Conservation (phyloP, 176 grass and related monocot species). For the Phoenix roebelenii region DNA sequence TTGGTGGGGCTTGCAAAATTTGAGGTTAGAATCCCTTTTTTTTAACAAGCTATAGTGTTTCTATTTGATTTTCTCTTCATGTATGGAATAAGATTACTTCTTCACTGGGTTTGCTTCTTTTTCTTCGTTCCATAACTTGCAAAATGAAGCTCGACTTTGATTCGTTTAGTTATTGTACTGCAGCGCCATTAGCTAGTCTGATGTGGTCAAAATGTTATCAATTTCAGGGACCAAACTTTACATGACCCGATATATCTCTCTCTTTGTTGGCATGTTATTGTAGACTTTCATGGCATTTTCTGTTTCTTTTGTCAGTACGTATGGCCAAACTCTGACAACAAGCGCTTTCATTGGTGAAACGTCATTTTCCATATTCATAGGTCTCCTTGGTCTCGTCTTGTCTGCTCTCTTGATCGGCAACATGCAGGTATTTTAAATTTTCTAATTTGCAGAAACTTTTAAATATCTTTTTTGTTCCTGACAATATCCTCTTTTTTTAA, state of each 20-base stretch:
- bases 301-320: slow-evolving; percentile 40
- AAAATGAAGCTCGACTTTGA: too few species aligned
- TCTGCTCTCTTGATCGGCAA: slow-evolving; percentile 85
- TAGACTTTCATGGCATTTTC: not conserved
- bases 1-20: slow-evolving; percentile 84
- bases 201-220: too few species aligned
- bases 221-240: too few species aligned
- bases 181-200: too few species aligned
- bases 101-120: too few species aligned
- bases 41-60: too few species aligned
- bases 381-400: slow-evolving; percentile 62
- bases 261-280: not conserved
- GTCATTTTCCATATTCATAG: slow-evolving; percentile 64
- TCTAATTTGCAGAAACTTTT: not conserved
- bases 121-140: too few species aligned
- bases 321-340: slow-evolving; percentile 43
- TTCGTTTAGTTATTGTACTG: too few species aligned
- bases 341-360: slow-evolving; percentile 68
- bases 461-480: too few species aligned
- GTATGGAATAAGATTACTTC: too few species aligned
- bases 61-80: too few species aligned
- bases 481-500: too few species aligned
- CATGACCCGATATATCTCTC: not conserved
- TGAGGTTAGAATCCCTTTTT: slow-evolving; percentile 37
- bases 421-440: slow-evolving; percentile 50